These are phyloP conservation scores for Juglanconis sp. DNA, from an alignment of 2,329 filamentous ascomycete species.

Conservation along the genomic window DNA sequence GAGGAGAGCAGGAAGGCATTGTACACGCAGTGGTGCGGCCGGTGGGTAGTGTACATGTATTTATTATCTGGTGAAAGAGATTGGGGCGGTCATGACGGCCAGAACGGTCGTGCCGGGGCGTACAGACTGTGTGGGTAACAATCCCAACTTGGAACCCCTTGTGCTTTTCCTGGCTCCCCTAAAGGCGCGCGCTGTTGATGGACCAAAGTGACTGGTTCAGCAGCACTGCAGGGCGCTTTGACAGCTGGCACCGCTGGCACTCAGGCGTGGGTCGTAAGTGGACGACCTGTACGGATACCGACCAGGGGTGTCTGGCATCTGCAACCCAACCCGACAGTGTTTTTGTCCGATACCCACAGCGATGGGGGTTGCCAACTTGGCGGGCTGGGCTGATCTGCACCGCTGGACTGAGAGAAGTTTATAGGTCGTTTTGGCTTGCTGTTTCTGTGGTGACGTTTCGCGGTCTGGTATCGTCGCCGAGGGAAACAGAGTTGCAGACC, in stretches of 20 bases:
- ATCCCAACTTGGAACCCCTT: not conserved
- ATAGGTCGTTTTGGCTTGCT: not conserved
- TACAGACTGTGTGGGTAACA: constrained; percentile 12
- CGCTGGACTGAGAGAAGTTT: not conserved
- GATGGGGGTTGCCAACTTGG: not conserved
- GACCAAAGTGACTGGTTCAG: not conserved
- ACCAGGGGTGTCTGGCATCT: too few species aligned
- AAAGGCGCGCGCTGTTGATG: not conserved
- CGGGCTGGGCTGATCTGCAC: not conserved
- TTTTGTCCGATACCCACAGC: not conserved
- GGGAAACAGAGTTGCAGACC: not conserved
- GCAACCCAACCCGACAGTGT: not conserved
- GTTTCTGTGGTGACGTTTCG: not conserved
- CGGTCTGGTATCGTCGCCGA: not conserved
- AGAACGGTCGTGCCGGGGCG: not conserved
- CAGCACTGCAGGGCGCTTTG: not conserved
- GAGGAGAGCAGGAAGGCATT: constrained; percentile 19
- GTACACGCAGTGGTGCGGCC: constrained; percentile 5
- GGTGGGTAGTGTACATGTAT: constrained; percentile 3
- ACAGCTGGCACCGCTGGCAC: not conserved
- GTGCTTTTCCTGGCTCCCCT: not conserved
- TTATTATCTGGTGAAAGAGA: constrained; percentile 13
- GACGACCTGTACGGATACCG: too few species aligned
- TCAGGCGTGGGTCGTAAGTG: not conserved
- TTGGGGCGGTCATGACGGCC: constrained; percentile 17